Base-by-base conservation (phyloP, 2,329 filamentous ascomycete species). In the Fusarium luffae region DNA sequence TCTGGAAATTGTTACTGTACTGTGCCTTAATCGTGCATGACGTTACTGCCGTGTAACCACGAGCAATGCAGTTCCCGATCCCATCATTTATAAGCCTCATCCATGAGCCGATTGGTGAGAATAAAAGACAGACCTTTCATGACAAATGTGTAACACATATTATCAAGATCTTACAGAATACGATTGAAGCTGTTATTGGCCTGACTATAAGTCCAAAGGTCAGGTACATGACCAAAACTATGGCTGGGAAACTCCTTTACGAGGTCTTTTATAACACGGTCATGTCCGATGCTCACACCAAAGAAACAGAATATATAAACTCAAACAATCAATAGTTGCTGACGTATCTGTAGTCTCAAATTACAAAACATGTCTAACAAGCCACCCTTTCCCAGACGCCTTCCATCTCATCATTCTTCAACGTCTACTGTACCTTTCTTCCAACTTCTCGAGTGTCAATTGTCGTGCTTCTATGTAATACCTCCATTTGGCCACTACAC, bases 371-470 rank as follows among this genome's bases (percentile, higher is more conserved):
- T 19, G 32, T 41, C 23, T 41, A 41, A 19, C 18, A 51, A 41
- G 37, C 9, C 32, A 40, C 23, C 16, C 18, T 50, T 50, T 25
- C 19, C 10, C 13, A 25, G 27, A 19, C 14, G n/a, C 43, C n/a
- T 41, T 10, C 32, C 25, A 14, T n/a, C 9, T 13, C 12, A 23
- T 25, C 13, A 21, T 18, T 21, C 19, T 25, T 47, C 32, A 60
- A 34, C 48, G 50, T 11, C 46, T 34, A 32, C 48, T 37, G 42
- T 65, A 70, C 61, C 67, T 72, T 21, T 50, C 5, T 41, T 49
- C 52, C 21, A 72, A 10, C 18, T 69, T 55, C 10, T 49, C 46
- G 44, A 56, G 66, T 3, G 65, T 64, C 21, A 72, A 30, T 1
- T 58, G 52, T 16, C 59, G 65, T 40, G 46, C 8, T 12, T 18